Base-by-base conservation (phyloP, 805 yeast species). In the Cyberlindnera maritima region DNA sequence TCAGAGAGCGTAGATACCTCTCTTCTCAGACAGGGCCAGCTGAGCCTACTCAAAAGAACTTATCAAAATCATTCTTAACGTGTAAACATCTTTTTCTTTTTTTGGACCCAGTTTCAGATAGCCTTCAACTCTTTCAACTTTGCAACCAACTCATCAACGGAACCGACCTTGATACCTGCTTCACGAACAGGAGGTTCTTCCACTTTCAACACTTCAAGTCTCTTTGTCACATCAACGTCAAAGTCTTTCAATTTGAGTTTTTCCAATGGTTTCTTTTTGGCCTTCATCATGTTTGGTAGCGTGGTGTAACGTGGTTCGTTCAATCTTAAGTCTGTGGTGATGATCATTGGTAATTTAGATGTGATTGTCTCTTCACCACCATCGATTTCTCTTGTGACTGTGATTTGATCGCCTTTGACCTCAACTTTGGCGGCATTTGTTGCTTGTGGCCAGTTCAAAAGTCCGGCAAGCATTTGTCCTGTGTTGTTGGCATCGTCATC, bases 261-360 rank as follows among this genome's bases (percentile, higher is more conserved):
- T 74, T 81, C 88, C 64, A 91, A 74, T 4, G 96, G 96, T 75
- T 89, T 91, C 80, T 91, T 91, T 75, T 94, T 94, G 46, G 98
- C 98, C 75, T 94, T 94, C 98, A 94, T 94, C 72, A 91, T 80
- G 67, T 92, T 94, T 50, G 97, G 97, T 63, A 94, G 76, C 13
- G 96, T 81, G n/a, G 96, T 96, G 61, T 89, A 94, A 59, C 97
- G 83, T 37, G 99, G 99, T 63, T 81, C 94, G 66, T 94, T 94
- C 62, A 94, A 78, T 67, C 99, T 84, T 58, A 94, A 75, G 66
- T 94, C 99, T 2, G 98, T 85, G 23, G 97, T 91, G 58, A 94
- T 79, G 44, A 94, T 78, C 72, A 90, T 61, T 36, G 99, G 99
- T 49, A 91, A 75, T 49, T 78, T 71, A 28, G 96, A 88, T 42